Evolutionary conservation across 1,139 yeast species (phyloP), one percentile per base, ranked within the genome.

Genomic region (Diutina mesorugosa): DNA sequence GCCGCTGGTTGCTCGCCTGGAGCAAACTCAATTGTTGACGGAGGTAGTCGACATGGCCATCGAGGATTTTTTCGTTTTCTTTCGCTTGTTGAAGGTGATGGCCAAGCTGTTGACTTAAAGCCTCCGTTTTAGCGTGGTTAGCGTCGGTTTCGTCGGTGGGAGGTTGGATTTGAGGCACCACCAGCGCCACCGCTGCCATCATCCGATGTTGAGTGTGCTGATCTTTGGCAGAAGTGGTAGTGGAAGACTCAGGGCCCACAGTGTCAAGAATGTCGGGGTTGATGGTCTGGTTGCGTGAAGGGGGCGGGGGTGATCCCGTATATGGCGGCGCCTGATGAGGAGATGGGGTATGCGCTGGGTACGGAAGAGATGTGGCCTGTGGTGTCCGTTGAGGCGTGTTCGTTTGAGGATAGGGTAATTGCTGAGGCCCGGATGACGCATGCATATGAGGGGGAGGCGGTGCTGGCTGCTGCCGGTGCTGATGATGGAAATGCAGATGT

Each of bases 81-180:
- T 58, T 55, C 1, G 80, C 80, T 60, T 73, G 77, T 16, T 65
- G 68, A 58, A 68, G 64, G 58, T 76, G 79, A 59, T 72, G 74
- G 32, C 57, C 60, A 26, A 76, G 64, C 59, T 75, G 79, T 1
- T 66, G 60, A 57, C 66, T 64, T 7, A 76, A 64, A 1, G 72
- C 53, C 3, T 30, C 53, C 7, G 45, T 16, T 32, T 50, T 50
- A 4, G 16, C 35, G 35, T 50, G 41, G 45, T 50, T 50, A 8
- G 26, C 45, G 7, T 30, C 26, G 10, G 32, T 30, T 14, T 32
- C 45, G 9, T 12, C 28, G 7, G 14, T 32, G 7, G 53, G 53
- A 18, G 47, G 47, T 21, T 45, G 16, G 8, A 45, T 18, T 18
- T 16, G 47, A 4, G 47, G 47, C 6, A 45, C 26, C 47, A 18